Evolutionary conservation across 73 alveolate genomes (phyloP), one percentile per base, ranked within the genome.

Genomic region (Symbiodinium natans): DNA sequence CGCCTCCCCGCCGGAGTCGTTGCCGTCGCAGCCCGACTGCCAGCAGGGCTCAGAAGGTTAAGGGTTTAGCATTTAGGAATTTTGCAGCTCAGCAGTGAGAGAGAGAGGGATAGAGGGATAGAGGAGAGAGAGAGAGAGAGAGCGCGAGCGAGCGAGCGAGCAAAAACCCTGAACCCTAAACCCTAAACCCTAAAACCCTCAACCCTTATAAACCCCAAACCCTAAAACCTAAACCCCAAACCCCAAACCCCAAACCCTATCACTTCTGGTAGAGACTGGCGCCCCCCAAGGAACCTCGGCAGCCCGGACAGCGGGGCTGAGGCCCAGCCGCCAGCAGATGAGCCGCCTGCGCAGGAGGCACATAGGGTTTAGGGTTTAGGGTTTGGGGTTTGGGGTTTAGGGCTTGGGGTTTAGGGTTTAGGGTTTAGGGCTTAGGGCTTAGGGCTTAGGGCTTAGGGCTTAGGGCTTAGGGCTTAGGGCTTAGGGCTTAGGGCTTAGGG

Each of bases 291-390:
- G 80, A 63, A 63, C 36, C 33, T 63, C 36, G 80, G 80, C 17
- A 63, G 80, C 80, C 80, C 80, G 80, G 80, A 63, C 33, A 63
- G 80, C 36, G 80, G 80, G 3, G 71, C 71, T 21, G 80, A 63
- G 36, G 21, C 36, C 80, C 19, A 3, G 36, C 36, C 19, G 21
- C 40, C 80, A 63, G 80, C 59, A 13, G 80, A 63, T 1, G 80
- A 63, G 40, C 33, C 80, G 80, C 4, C 80, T 36, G 80, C 80
- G 17, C 36, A 63, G 80, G 80, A 63, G 80, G 80, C 4, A 13
- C 80, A 1, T 31, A 63, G 36, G 31, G 71, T 52, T 52, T 23
- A 15, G 71, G 71, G n/a, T 52, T 52, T 52, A 29, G 71, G 31
- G 71, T 23, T 52, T 52, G 68, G 2, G n/a, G 68, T 52, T n/a